These are phyloP conservation scores for Hypericum perforatum DNA, from an alignment of 345 rosid species.

Conservation along the genomic window DNA sequence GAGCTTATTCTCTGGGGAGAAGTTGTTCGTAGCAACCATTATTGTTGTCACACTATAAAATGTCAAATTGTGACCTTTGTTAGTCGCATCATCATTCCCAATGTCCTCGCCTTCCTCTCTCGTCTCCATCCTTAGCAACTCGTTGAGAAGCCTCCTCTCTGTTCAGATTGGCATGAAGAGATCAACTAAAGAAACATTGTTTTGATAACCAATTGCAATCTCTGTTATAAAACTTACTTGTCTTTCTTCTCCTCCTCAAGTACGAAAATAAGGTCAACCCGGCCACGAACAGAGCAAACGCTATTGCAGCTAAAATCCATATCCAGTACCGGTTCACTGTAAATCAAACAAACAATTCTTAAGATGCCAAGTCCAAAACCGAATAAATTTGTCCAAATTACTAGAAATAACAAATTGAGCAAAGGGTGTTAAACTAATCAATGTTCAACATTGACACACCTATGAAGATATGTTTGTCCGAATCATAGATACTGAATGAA, in stretches of 20 bases:
- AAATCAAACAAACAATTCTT: background rate
- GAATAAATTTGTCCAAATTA: too few relatives aligned
- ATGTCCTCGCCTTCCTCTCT: too few relatives aligned
- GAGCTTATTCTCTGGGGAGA: background rate
- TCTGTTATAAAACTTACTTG: background rate
- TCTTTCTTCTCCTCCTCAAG: conserved; percentile 7
- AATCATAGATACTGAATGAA: background rate
- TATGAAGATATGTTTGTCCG: background rate
- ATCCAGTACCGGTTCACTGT: conserved; percentile 4
- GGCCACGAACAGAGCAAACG: background rate
- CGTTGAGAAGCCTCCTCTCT: too few relatives aligned
- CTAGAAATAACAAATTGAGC: too few relatives aligned
- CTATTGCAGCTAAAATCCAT: conserved; percentile 7
- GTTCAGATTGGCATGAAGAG: too few relatives aligned
- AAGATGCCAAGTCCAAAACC: too few relatives aligned
- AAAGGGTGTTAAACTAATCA: too few relatives aligned
- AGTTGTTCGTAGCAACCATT: conserved; percentile 1
- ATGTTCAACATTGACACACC: background rate
- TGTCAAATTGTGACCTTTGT: conserved; percentile 1
- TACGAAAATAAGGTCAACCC: background rate
- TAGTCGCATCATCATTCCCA: background rate
- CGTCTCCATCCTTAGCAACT: too few relatives aligned
- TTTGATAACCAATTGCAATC: too few relatives aligned
- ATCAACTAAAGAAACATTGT: too few relatives aligned
- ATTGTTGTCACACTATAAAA: background rate